Percentiles rank a stretch among this genome's conserved stretches.
Conservation (phyloP, 2,329 filamentous ascomycete species). For the Bimuria novae-zelandiae region DNA sequence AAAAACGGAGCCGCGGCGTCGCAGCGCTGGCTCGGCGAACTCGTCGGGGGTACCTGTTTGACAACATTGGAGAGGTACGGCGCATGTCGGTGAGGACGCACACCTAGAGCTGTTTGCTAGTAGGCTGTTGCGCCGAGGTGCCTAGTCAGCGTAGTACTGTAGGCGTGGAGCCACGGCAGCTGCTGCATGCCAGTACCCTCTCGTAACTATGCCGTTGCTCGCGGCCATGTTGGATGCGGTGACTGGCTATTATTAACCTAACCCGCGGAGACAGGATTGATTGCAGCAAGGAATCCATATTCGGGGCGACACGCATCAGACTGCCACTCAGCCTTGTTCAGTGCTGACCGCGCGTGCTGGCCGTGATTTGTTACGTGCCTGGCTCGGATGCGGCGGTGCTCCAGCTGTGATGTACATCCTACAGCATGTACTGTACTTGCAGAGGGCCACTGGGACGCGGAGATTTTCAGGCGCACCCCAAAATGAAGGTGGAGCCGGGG, state of each 20-base stretch:
- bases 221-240: too few species aligned
- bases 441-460: slow-evolving; percentile 1
- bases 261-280: too few species aligned
- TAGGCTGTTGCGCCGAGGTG: neutral
- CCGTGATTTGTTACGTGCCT: too few species aligned
- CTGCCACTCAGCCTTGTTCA: too few species aligned
- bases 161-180: neutral
- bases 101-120: neutral
- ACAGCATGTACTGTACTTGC: too few species aligned
- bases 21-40: slow-evolving; percentile 10
- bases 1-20: slow-evolving; percentile 10
- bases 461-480: slow-evolving; percentile 14
- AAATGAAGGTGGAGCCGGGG: neutral
- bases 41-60: too few species aligned
- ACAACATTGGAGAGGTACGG: too few species aligned
- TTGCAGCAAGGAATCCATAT: too few species aligned
- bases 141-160: neutral
- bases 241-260: slow-evolving; percentile 11
- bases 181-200: neutral
- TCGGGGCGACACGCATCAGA: too few species aligned
- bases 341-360: neutral
- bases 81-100: slow-evolving; percentile 5
- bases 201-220: neutral
- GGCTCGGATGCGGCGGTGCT: too few species aligned
- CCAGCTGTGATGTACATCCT: too few species aligned